phyloP scores from a whole-genome alignment of 345 rosid genomes.

The Durio zibethinus region DNA sequence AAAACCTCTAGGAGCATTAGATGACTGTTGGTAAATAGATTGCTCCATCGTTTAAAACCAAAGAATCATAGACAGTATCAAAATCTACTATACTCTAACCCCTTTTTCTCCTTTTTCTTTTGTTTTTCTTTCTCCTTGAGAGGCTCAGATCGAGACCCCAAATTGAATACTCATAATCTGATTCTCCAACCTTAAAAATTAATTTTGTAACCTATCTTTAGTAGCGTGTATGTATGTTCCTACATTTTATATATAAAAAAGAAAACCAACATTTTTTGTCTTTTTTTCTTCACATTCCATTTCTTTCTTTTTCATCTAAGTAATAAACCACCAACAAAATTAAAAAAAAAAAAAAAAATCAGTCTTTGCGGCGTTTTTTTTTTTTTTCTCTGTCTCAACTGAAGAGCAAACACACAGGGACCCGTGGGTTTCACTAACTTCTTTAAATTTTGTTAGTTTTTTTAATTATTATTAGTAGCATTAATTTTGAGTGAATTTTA shows the following conservation, averaged over 20 bases:
- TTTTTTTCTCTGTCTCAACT: too few relatives aligned
- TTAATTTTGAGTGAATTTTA: neutral
- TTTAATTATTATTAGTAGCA: neutral
- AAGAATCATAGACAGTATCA: slow-evolving; percentile 28
- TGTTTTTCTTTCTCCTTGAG: neutral
- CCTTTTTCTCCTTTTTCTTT: neutral
- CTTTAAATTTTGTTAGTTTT: slow-evolving; percentile 3
- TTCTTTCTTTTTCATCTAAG: neutral
- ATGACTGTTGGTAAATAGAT: slow-evolving; percentile 44
- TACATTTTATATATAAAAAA: neutral
- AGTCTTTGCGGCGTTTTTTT: too few relatives aligned
- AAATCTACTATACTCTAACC: neutral
- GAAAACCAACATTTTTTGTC: neutral
- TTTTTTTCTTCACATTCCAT: neutral
- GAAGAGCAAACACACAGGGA: neutral
- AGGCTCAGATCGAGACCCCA: slow-evolving; percentile 22
- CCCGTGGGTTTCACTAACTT: slow-evolving; percentile 1
- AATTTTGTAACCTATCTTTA: neutral
- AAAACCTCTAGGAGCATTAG: slow-evolving; percentile 52
- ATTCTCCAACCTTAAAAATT: slow-evolving; percentile 1
- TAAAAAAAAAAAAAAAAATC: neutral
- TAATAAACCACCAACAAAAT: neutral
- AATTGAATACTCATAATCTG: slow-evolving; percentile 22
- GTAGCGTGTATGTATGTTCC: neutral
- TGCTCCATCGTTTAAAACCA: slow-evolving; percentile 54